Evolutionary conservation across 2,329 filamentous ascomycete genomes (phyloP), one percentile per base, ranked within the genome.

Genomic region (Trichoderma sp.): DNA sequence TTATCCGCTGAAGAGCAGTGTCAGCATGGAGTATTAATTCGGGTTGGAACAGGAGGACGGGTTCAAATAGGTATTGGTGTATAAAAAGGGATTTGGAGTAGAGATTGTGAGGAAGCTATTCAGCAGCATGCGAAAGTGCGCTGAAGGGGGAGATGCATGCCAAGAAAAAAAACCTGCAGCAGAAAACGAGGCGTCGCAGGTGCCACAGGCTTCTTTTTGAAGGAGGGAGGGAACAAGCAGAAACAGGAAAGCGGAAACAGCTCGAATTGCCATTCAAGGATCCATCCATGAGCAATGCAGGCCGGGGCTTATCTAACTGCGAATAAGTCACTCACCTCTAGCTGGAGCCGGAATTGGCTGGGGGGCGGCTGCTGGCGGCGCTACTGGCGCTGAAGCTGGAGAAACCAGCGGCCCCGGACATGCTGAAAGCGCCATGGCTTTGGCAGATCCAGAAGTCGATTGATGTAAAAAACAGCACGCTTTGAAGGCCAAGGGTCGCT

Each of bases 401-500:
- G 43, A 34, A 60, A 49, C 54, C 61, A 69, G 68, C 61, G 46
- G 60, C 68, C 61, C 68, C 64, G 68, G 63, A 34, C 37, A 55
- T 69, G 68, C 68, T 69, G 68, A 69, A 67, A 69, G 68, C 63
- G 63, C 68, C 68, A 69, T 69, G 21, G 52, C 63, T 66, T 28
- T 66, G 11, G 37, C 54, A 16, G 28, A 30, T 46, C 21, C 16
- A 43, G 32, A 18, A 26, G 10, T 54, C n/a, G 11, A 54, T 30
- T 4, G 5, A 39, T 39, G 39, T 43, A 43, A 43, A 43, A 43
- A 43, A 43, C 39, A 43, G 39, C 39, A 34, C 30, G 37, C 52
- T 52, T 54, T 59, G 60, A 51, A n/a, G 34, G 60, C 18, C 56
- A 52, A 43, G 32, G 66, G 16, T 58, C 56, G 32, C 18, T 24